Evolutionary conservation across 331 rosid genomes (phyloP).

Genomic region (Ulmus americana): DNA sequence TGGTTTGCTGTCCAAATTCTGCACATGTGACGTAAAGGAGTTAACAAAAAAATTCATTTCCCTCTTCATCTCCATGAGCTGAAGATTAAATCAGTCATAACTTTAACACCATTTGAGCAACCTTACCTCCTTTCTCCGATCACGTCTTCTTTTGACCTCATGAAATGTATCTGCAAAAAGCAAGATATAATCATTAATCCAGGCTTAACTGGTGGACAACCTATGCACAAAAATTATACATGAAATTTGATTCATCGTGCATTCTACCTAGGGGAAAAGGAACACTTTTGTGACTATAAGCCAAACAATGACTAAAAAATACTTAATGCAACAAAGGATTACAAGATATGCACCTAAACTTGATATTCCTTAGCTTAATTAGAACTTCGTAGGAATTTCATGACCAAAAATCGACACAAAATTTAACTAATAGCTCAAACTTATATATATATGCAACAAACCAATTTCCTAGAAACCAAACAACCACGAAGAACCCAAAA

Average conservation of each 20-base stretch:
- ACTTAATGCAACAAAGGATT: neutral
- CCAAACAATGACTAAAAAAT: neutral
- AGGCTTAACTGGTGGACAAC: neutral
- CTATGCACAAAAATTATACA: neutral
- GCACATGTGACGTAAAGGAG: conserved; percentile 16
- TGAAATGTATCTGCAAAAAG: conserved; percentile 74
- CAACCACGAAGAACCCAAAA: neutral
- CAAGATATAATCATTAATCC: conserved; percentile 10
- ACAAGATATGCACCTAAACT: neutral
- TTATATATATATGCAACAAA: neutral
- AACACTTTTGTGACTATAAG: neutral
- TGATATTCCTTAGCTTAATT: neutral
- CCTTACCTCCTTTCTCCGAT: conserved; percentile 66
- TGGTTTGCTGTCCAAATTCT: conserved; percentile 40
- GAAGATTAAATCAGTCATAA: neutral
- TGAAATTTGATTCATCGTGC: neutral
- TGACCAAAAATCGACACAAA: neutral
- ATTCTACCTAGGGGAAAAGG: neutral
- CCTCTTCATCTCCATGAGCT: neutral
- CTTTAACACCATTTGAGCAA: neutral
- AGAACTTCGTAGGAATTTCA: neutral
- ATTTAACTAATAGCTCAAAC: neutral
- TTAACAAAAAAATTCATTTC: neutral
- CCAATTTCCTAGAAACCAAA: conserved; percentile 1
- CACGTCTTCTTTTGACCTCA: conserved; percentile 62